These are phyloP conservation scores for Leishmania aethiopica DNA, from an alignment of 208 protist genomes.

Conservation along the genomic window DNA sequence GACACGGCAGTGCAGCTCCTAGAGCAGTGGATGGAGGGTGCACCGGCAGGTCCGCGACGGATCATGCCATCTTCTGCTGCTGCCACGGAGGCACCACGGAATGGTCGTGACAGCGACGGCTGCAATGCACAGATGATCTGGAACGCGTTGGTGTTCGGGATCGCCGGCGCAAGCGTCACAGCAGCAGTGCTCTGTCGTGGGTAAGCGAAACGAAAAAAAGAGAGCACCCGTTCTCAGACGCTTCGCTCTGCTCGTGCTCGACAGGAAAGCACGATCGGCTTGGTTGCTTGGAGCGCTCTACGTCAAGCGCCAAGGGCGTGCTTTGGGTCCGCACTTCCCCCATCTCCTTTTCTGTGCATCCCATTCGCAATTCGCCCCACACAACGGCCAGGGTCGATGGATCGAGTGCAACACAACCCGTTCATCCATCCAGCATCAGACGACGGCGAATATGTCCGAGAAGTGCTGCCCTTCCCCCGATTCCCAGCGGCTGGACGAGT, in stretches of 20 bases:
- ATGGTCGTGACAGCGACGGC: background rate
- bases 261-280: background rate
- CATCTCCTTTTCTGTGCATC: background rate
- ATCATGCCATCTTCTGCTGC: background rate
- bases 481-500: background rate
- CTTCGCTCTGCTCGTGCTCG: background rate
- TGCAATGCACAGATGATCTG: conserved; percentile 7
- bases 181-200: conserved; percentile 21
- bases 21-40: conserved; percentile 40
- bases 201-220: background rate
- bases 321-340: background rate
- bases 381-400: background rate
- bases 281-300: background rate
- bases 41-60: background rate
- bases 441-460: background rate
- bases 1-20: conserved; percentile 26
- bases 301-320: background rate
- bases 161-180: conserved; percentile 16
- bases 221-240: background rate
- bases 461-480: background rate
- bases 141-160: conserved; percentile 20
- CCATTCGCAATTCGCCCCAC: background rate
- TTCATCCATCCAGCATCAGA: background rate
- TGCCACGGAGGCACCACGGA: background rate
- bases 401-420: background rate